Evolutionary conservation across 202 grass and related monocot genomes (phyloP).

Genomic region (Setaria viridis): DNA sequence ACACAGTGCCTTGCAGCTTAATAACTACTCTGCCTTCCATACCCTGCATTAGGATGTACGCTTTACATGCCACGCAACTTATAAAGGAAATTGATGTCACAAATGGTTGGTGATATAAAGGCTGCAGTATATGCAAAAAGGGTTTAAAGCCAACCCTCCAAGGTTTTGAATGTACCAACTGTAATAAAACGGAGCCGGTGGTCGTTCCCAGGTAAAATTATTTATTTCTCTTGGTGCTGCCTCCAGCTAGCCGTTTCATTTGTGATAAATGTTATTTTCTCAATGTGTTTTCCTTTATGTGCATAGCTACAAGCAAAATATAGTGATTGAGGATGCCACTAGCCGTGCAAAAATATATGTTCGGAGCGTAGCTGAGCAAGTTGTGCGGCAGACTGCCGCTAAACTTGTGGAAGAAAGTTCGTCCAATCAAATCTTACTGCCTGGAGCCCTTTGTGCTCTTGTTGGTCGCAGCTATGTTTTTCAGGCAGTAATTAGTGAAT

Average conservation of each 20-base stretch:
- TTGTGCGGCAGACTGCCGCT: not conserved
- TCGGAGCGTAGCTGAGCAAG: not conserved
- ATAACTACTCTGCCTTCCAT: not conserved
- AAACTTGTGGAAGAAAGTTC: not conserved
- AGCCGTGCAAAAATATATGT: not conserved
- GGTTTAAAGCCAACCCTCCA: not conserved
- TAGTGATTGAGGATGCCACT: not conserved
- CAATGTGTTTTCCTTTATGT: not conserved
- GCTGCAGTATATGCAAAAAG: not conserved
- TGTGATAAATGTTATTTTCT: not conserved
- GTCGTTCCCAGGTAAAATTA: not conserved
- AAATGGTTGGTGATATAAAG: conserved; percentile 12
- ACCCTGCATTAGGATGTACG: not conserved
- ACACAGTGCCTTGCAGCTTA: not conserved
- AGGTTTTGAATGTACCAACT: not conserved
- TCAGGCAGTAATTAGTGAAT: not conserved
- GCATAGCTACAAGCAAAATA: not conserved
- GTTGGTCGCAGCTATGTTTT: not conserved
- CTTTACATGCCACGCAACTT: not conserved
- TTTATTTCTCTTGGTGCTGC: not conserved
- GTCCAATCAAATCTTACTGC: not conserved
- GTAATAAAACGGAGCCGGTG: not conserved
- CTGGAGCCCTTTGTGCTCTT: not conserved
- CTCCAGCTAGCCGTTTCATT: not conserved
- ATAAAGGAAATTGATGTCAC: conserved; percentile 18